Base-by-base conservation (phyloP, 1,284 basidiomycete genomes). In the Cutaneotrichosporon dermatis region DNA sequence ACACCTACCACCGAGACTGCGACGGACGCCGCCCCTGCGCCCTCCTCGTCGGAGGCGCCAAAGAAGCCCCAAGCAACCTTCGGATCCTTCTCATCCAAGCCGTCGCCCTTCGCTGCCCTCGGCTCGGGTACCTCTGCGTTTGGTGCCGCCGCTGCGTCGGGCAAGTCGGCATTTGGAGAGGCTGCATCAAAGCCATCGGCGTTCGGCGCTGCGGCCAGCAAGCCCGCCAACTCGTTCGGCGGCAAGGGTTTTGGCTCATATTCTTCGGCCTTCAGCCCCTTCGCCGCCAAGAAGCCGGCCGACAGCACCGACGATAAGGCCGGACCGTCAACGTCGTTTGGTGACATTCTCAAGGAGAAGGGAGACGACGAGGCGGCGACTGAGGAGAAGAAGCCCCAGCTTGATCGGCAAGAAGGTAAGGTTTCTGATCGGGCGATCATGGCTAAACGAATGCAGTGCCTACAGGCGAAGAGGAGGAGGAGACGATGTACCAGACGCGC, bases 391-490 rank as follows among this genome's bases (percentile, higher is more conserved):
- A 76, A 76, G 65, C 54, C 74, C 3, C 67, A 72, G 34, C 68
- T 86, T 69, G 84, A 83, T 12, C 86, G 87, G 72, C 87, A 89
- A 78, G 86, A 89, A 74, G 83, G 89, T 87, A 61, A 67, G 84
- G 25, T 25, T 25, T 25, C 25, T 25, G 25, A 25, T 25, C 25
- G 25, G 25, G 25, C 25, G 25, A 25, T 25, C 25, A 25, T 25
- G 25, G 25, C 25, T 25, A 25, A 25, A 25, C 25, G 25, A 25
- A 25, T 25, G 25, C 67, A 94, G 92, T 90, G 37, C 79, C 83
- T 46, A 97, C 93, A 0, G 93, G 93, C 9, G 93, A 97, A 76
- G 93, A 97, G 75, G 88, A 91, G 25, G 93, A 97, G 74, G 84
- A 88, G 60, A 92, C 89, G 1, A 79, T 92, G 46, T 86, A 88